Base-by-base conservation (phyloP, 2,329 filamentous ascomycete species). In the Epichloe sp. region DNA sequence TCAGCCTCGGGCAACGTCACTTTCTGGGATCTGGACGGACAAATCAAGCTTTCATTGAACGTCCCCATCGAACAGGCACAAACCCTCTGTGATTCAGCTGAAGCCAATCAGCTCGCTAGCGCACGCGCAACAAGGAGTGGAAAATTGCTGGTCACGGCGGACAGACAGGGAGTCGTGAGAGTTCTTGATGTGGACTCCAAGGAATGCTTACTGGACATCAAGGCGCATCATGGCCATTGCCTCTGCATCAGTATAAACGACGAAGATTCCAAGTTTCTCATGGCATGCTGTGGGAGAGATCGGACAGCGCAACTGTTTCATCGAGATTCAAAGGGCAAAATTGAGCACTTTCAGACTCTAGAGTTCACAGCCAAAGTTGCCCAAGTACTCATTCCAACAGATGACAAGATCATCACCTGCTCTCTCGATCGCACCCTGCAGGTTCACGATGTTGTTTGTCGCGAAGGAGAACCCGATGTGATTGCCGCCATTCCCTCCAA, bases 291-390 rank as follows among this genome's bases (percentile, higher is more conserved):
- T 62, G 87, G 88, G 37, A 79, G 93, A 57, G 93, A 98, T 67
- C 83, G 93, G 48, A 95, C 86, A n/a, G 80, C 91, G 1, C 93
- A 98, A 64, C 71, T 98, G n/a, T 97, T 96, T 63, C 75, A 79
- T 54, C 73, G 75, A 26, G 73, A 74, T 23, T 68, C 70, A 1
- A 71, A 68, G 12, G 76, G 80, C 2, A 68, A 68, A 3, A 85
- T 94, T 65, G 79, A 86, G 52, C 78, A 96, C 52, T 79, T 95
- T 48, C 93, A 98, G 65, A 98, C 93, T 0, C 78, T 97, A 51
- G 91, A 98, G 58, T 95, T 97, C 66, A 82, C 89, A 34, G 88
- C 89, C 21, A 86, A 87, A 56, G 90, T 98, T 17, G 84, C 78
- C 50, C 82, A 83, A 62, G 75, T 75, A 31, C 70, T 96, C 31